Percentiles rank a stretch among this genome's conserved stretches.
Evolutionary conservation across 441 rosid species (phyloP).

Genomic region (Sinapis alba): DNA sequence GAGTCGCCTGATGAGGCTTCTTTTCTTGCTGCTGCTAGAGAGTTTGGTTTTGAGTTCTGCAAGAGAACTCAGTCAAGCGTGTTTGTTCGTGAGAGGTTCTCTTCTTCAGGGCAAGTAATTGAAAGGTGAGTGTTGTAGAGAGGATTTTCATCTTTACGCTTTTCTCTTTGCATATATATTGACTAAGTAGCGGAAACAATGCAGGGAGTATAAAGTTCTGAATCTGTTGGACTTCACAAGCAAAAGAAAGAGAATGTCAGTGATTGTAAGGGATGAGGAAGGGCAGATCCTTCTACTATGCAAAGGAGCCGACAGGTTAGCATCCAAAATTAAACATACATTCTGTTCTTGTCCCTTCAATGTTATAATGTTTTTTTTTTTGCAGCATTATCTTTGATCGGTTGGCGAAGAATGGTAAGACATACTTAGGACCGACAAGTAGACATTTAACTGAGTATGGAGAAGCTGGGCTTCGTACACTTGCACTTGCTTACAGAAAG

Average conservation of each 20-base stretch:
- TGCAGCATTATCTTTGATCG: slow-evolving; percentile 87
- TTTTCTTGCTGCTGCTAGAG: slow-evolving; percentile 90
- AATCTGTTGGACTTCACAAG: slow-evolving; percentile 89
- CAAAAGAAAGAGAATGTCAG: slow-evolving; percentile 95
- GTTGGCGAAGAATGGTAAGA: slow-evolving; percentile 76
- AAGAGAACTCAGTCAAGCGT: slow-evolving; percentile 88
- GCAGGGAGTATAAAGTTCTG: slow-evolving; percentile 88
- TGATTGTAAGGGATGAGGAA: slow-evolving; percentile 70
- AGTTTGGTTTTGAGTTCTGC: slow-evolving; percentile 87
- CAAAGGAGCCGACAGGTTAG: slow-evolving; percentile 98
- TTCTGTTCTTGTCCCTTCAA: slow-evolving; percentile 12
- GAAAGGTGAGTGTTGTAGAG: slow-evolving; percentile 60
- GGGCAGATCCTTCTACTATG: slow-evolving; percentile 83
- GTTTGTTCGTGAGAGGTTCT: slow-evolving; percentile 57
- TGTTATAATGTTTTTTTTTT: slow-evolving; percentile 21
- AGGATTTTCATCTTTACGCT: slow-evolving; percentile 4
- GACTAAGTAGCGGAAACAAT: slow-evolving; percentile 28
- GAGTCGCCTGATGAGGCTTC: slow-evolving; percentile 96
- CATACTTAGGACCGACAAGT: slow-evolving; percentile 58
- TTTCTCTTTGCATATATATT: slow-evolving; percentile 25
- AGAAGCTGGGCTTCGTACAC: slow-evolving; percentile 83
- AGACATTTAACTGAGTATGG: slow-evolving; percentile 87
- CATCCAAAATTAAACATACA: neutral
- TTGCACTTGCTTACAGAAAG: slow-evolving; percentile 77
- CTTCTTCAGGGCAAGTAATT: slow-evolving; percentile 47